phyloP scores from a whole-genome alignment of 1,139 yeast species.

The Kurtzmaniella quercitrusa region DNA sequence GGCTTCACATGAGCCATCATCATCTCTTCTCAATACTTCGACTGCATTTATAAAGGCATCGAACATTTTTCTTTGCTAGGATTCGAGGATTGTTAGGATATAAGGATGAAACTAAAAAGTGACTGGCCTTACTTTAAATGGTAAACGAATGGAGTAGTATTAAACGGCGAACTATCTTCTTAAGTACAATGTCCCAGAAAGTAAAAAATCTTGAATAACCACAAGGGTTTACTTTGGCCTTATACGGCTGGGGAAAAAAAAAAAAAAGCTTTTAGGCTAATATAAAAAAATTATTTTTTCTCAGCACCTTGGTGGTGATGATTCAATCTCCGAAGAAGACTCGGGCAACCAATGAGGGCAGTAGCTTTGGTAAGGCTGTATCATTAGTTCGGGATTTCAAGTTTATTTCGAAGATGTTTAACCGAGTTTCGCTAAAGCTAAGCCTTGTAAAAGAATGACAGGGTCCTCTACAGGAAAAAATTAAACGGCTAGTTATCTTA shows the following conservation, averaged over 20 bases:
- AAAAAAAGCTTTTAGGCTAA: neutral
- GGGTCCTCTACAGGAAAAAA: too few species aligned
- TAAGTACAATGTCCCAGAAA: neutral
- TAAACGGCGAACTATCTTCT: neutral
- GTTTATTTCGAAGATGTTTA: too few species aligned
- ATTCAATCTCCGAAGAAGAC: neutral
- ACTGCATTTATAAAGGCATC: neutral
- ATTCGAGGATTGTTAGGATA: neutral
- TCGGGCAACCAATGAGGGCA: neutral
- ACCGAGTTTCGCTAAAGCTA: too few species aligned
- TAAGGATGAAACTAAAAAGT: too few species aligned
- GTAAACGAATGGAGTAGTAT: too few species aligned
- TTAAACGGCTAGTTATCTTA: too few species aligned
- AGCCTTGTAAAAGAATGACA: too few species aligned
- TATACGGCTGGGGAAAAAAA: neutral
- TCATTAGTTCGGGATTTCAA: neutral
- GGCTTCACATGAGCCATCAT: constrained; percentile 31
- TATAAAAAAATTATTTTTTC: neutral
- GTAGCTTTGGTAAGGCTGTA: neutral
- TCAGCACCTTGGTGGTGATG: neutral
- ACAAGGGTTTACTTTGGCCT: neutral
- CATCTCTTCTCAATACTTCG: constrained; percentile 13
- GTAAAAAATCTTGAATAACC: neutral
- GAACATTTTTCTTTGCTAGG: neutral
- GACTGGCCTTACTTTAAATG: too few species aligned